Percentiles rank a stretch among this genome's conserved stretches.
Evolutionary conservation across 1,284 basidiomycete species (phyloP).

Genomic region (Peniophora sp.): DNA sequence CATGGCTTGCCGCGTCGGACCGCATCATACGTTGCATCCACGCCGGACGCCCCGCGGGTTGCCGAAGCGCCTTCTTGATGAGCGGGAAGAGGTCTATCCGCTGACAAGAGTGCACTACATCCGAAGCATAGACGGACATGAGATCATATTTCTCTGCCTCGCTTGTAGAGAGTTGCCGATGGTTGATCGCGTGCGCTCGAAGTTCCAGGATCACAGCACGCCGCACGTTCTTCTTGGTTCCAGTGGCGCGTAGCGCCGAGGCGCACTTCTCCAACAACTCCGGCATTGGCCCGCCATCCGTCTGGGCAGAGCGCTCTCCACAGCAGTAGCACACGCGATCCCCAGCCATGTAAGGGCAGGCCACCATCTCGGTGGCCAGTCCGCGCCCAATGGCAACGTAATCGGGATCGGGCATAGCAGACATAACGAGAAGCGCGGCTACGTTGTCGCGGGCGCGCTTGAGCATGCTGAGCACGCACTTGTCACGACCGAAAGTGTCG

Average conservation of each 20-base stretch:
- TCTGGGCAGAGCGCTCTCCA: background rate
- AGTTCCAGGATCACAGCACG: no score
- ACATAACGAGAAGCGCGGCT: slow-evolving; percentile 1
- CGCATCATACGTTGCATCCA: background rate
- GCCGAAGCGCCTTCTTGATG: background rate
- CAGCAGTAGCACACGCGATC: background rate
- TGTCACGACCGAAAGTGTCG: slow-evolving; percentile 4
- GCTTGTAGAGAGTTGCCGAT: no score
- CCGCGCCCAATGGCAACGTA: slow-evolving; percentile 1
- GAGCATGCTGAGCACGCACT: background rate
- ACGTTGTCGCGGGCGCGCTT: slow-evolving; percentile 1
- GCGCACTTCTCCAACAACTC: background rate
- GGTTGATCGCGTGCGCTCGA: no score
- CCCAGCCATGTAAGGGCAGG: background rate
- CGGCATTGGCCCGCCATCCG: background rate
- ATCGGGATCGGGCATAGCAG: slow-evolving; percentile 1
- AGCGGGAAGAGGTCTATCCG: background rate
- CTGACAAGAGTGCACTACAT: no score
- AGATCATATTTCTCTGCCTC: no score
- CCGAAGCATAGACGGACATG: no score
- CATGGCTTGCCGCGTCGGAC: background rate
- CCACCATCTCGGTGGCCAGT: background rate
- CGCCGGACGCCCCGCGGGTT: background rate
- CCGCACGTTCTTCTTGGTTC: background rate
- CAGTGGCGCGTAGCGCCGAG: background rate